Conservation (phyloP, 2,329 filamentous ascomycete species). For the Ophiosphaerella herpotricha region DNA sequence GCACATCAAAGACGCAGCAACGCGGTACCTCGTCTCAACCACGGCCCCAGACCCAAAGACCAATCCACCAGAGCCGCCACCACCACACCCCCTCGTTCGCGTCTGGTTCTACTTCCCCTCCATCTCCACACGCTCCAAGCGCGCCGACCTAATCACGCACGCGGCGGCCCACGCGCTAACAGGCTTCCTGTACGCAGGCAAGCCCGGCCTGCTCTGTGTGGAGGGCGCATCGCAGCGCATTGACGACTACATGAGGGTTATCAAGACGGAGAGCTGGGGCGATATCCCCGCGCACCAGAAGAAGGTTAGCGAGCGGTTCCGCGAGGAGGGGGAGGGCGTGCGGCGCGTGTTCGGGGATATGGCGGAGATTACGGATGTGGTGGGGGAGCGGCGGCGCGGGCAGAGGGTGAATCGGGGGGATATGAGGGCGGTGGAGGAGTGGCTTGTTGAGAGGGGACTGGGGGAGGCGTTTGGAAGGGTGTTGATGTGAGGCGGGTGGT, state of each 20-base stretch:
- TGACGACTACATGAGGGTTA: slow-evolving; percentile 66
- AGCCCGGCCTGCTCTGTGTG: slow-evolving; percentile 60
- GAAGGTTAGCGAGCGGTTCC: slow-evolving; percentile 62
- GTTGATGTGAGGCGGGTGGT: slow-evolving; percentile 20
- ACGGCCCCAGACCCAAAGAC: too few species aligned
- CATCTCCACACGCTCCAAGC: slow-evolving; percentile 62
- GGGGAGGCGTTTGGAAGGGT: slow-evolving; percentile 53
- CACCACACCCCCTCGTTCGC: slow-evolving; percentile 47
- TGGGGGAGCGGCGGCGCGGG: slow-evolving; percentile 56
- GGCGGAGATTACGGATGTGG: slow-evolving; percentile 59
- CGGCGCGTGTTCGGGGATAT: slow-evolving; percentile 59
- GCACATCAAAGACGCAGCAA: slow-evolving; percentile 23
- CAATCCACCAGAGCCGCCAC: too few species aligned
- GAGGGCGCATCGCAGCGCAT: slow-evolving; percentile 56
- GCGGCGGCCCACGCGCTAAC: slow-evolving; percentile 60
- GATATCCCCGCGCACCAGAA: slow-evolving; percentile 67
- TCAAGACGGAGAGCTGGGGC: slow-evolving; percentile 67
- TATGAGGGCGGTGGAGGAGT: slow-evolving; percentile 59
- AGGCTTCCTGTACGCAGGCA: slow-evolving; percentile 64
- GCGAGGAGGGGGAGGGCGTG: slow-evolving; percentile 45
- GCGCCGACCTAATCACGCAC: slow-evolving; percentile 61
- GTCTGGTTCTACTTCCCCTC: slow-evolving; percentile 69
- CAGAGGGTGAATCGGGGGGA: slow-evolving; percentile 57
- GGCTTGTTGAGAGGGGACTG: slow-evolving; percentile 54
- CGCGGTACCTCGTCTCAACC: slow-evolving; percentile 2